A percentile compares a stretch with the other conserved stretches of the same genome.
Conservation (phyloP, 2,329 filamentous ascomycete species). For the Colletotrichum sp. region DNA sequence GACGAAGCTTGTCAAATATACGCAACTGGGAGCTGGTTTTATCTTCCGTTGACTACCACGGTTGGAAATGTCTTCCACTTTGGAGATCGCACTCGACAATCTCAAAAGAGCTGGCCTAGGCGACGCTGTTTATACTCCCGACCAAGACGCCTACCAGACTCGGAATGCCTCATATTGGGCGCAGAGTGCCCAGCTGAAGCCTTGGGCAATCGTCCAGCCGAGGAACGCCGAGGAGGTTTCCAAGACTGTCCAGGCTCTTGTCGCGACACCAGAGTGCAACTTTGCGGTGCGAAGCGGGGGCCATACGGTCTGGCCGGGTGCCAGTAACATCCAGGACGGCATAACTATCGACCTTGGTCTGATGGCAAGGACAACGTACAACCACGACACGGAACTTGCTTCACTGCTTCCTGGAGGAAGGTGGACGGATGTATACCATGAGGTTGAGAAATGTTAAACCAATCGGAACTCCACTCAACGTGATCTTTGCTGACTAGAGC, state of each 20-base stretch:
- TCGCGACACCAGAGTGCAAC: not conserved
- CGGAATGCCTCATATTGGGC: not conserved
- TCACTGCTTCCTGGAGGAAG: not conserved
- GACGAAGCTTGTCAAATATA: rapidly evolving
- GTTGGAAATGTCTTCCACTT: not conserved
- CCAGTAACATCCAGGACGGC: constrained; percentile 46
- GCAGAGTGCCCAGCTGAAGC: not conserved
- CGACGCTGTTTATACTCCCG: not conserved
- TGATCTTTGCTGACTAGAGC: not conserved
- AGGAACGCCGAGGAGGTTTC: constrained; percentile 26
- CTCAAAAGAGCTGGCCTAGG: not conserved
- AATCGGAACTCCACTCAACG: not conserved
- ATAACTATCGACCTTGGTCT: constrained; percentile 42
- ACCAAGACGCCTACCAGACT: not conserved
- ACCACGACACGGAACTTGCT: not conserved
- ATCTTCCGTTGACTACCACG: not conserved
- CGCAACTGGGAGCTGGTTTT: not conserved
- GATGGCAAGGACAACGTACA: not conserved
- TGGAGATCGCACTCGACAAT: not conserved
- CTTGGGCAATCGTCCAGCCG: constrained; percentile 30
- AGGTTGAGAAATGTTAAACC: not conserved
- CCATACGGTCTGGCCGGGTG: not conserved
- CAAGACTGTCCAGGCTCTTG: not conserved
- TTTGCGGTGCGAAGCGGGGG: not conserved
- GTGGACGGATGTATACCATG: not conserved